phyloP scores from a whole-genome alignment of 2,329 filamentous ascomycete genomes.

The Cyclaneusma minus region DNA sequence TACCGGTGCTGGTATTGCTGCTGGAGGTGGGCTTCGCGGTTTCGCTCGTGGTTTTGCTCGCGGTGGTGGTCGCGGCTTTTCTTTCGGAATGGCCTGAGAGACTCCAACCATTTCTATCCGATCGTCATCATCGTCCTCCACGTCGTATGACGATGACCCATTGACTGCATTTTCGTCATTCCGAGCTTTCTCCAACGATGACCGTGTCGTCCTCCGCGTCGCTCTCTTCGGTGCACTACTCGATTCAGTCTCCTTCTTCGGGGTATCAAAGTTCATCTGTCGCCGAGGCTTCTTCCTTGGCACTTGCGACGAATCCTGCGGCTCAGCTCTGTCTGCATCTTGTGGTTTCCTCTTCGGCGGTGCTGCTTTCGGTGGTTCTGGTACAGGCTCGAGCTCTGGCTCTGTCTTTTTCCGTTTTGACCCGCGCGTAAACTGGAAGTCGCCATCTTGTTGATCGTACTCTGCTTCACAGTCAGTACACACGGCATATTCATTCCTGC shows the following conservation, averaged over 20 bases:
- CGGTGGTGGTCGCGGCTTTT: constrained; percentile 5
- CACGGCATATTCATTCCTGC: constrained; percentile 2
- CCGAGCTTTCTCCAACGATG: constrained; percentile 23
- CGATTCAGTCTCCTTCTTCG: constrained; percentile 7
- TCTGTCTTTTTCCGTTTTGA: constrained; percentile 49
- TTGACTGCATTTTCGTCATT: constrained; percentile 8
- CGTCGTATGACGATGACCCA: no score
- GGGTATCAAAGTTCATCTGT: constrained; percentile 3
- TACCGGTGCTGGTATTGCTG: constrained; percentile 11
- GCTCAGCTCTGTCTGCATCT: constrained; percentile 22
- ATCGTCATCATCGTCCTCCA: constrained; percentile 14
- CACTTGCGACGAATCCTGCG: constrained; percentile 17
- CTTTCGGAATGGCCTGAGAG: constrained; percentile 4
- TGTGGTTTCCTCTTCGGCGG: constrained; percentile 19
- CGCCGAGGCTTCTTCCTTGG: constrained; percentile 24
- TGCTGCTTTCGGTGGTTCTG: constrained; percentile 21
- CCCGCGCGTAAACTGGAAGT: constrained; percentile 59
- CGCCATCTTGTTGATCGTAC: constrained; percentile 63
- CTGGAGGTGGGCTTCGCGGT: constrained; percentile 18
- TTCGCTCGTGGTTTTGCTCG: constrained; percentile 16
- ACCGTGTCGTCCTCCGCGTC: constrained; percentile 28
- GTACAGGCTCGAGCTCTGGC: constrained; percentile 24
- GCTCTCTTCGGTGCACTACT: constrained; percentile 24
- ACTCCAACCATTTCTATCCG: constrained; percentile 13
- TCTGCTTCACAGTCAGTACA: constrained; percentile 16